A percentile compares a stretch with the other conserved stretches of the same genome.
Evolutionary conservation across 208 protist genomes (phyloP).

Genomic region (Leishmania aethiopica): DNA sequence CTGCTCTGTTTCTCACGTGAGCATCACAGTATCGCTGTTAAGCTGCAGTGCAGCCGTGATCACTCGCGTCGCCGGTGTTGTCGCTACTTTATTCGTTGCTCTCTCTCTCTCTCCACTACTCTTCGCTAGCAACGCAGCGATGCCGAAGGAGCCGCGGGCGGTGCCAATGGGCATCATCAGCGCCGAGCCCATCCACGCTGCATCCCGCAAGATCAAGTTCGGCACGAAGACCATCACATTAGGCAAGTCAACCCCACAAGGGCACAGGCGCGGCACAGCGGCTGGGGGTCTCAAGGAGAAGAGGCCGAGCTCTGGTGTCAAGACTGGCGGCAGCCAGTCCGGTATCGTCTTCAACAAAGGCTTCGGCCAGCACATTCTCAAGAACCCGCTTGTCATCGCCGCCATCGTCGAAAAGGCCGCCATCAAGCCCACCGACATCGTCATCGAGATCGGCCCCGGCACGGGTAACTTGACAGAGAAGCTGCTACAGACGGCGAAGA

Average conservation of each 20-base stretch:
- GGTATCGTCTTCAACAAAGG: conserved; percentile 97
- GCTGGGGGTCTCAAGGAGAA: conserved; percentile 38
- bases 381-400: conserved; percentile 98
- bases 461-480: conserved; percentile 99
- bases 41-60: not conserved
- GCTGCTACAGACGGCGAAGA: conserved; percentile 97
- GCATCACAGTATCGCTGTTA: not conserved
- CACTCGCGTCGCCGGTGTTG: not conserved
- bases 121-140: conserved; percentile 11
- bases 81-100: not conserved
- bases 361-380: conserved; percentile 99
- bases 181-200: conserved; percentile 56
- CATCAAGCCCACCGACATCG: conserved; percentile 97
- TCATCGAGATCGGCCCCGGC: conserved; percentile 99
- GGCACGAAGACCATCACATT: conserved; percentile 69
- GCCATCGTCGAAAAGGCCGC: conserved; percentile 97
- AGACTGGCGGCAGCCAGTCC: conserved; percentile 81
- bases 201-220: conserved; percentile 76
- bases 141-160: conserved; percentile 73
- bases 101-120: not conserved
- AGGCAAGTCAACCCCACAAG: conserved; percentile 62
- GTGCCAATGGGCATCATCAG: conserved; percentile 89
- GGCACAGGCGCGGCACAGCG: conserved; percentile 18
- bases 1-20: not conserved
- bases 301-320: conserved; percentile 43